Evolutionary conservation across 2,329 filamentous ascomycete species (phyloP).

Genomic region (Beauveria varroae): DNA sequence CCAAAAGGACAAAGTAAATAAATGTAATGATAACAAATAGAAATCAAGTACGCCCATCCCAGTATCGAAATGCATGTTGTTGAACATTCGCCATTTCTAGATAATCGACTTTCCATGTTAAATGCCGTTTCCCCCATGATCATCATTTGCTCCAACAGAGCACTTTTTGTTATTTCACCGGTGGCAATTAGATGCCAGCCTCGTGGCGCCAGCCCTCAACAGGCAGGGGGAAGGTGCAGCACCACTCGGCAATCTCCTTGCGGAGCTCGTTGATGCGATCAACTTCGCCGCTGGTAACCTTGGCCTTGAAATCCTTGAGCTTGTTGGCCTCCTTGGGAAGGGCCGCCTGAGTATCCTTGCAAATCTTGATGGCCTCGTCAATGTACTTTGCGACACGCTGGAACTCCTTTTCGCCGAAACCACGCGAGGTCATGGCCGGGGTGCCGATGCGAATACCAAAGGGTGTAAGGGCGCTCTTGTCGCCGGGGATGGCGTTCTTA

Average conservation of each 20-base stretch:
- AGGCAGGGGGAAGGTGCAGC: constrained; percentile 84
- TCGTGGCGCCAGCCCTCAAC: constrained; percentile 64
- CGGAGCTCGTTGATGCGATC: constrained; percentile 76
- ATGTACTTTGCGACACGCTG: constrained; percentile 86
- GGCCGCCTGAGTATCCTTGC: constrained; percentile 74
- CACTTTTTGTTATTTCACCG: not conserved
- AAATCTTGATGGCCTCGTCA: constrained; percentile 79
- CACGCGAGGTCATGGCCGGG: constrained; percentile 93
- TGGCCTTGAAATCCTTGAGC: constrained; percentile 98
- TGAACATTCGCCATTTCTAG: constrained; percentile 11
- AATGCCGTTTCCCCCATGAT: constrained; percentile 7
- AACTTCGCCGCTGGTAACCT: constrained; percentile 72
- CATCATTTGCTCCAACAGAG: not conserved
- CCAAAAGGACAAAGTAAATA: not conserved
- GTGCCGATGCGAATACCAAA: constrained; percentile 94
- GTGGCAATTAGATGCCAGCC: constrained; percentile 43
- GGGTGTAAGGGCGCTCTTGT: constrained; percentile 93
- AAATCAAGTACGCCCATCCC: constrained; percentile 5
- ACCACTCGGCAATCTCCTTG: constrained; percentile 87
- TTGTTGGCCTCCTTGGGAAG: constrained; percentile 98
- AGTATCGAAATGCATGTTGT: constrained; percentile 11
- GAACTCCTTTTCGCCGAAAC: constrained; percentile 89
- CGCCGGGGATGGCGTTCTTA: constrained; percentile 97
- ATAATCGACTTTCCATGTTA: constrained; percentile 10
- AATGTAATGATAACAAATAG: not conserved